These are phyloP conservation scores for Fusarium marasasianum DNA, from an alignment of 2,329 filamentous ascomycete species.

Conservation along the genomic window DNA sequence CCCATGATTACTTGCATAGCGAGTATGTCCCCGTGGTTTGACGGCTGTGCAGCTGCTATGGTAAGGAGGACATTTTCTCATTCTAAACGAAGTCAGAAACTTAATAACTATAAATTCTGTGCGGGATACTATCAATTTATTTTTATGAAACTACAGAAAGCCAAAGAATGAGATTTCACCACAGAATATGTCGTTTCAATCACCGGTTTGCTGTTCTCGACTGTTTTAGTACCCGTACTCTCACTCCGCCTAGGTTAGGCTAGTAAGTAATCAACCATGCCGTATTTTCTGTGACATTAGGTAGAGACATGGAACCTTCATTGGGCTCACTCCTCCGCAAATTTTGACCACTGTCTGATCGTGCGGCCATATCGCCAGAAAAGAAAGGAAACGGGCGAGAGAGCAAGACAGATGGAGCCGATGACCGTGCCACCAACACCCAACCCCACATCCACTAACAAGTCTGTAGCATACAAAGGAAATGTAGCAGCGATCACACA, in stretches of 20 bases:
- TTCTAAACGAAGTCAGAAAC: no score
- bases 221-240: not conserved
- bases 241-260: rapidly evolving
- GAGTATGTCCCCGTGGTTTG: not conserved
- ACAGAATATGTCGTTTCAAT: not conserved
- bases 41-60: rapidly evolving
- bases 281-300: rapidly evolving
- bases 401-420: not conserved
- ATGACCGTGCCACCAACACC: not conserved
- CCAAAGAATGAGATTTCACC: rapidly evolving
- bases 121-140: not conserved
- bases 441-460: not conserved
- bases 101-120: no score
- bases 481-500: not conserved
- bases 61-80: not conserved
- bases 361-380: not conserved
- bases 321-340: not conserved
- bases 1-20: not conserved
- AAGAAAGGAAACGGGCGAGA: not conserved
- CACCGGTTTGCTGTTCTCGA: no score
- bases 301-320: rapidly evolving
- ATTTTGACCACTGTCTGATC: not conserved
- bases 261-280: rapidly evolving
- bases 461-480: not conserved
- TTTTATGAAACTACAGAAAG: rapidly evolving